phyloP scores from a whole-genome alignment of 2,329 filamentous ascomycete species.

The Sclerotiophoma versabilis region DNA sequence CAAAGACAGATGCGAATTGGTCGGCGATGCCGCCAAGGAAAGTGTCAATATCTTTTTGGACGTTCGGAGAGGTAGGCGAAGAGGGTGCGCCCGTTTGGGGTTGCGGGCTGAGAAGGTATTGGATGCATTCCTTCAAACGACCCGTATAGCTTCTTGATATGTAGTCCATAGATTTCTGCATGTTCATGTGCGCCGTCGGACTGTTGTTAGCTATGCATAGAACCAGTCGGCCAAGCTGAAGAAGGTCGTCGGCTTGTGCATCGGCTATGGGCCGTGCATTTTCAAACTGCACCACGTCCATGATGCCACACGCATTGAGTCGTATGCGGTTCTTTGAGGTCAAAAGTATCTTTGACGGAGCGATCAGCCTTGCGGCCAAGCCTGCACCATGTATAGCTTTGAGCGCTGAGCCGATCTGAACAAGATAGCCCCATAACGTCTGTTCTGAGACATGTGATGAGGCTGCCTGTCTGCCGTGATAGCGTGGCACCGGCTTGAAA shows the following conservation, averaged over 20 bases:
- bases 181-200: slow-evolving; percentile 65
- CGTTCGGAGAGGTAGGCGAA: slow-evolving; percentile 35
- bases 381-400: slow-evolving; percentile 83
- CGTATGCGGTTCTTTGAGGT: slow-evolving; percentile 91
- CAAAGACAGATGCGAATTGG: slow-evolving; percentile 77
- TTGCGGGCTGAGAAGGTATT: slow-evolving; percentile 77
- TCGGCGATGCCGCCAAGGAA: slow-evolving; percentile 80
- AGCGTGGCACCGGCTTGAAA: slow-evolving; percentile 57
- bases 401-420: slow-evolving; percentile 87
- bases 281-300: slow-evolving; percentile 89
- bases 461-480: slow-evolving; percentile 46
- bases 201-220: slow-evolving; percentile 80
- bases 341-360: slow-evolving; percentile 85
- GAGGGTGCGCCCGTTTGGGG: slow-evolving; percentile 36
- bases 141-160: slow-evolving; percentile 78
- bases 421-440: slow-evolving; percentile 88
- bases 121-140: slow-evolving; percentile 78
- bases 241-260: slow-evolving; percentile 85
- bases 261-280: slow-evolving; percentile 71
- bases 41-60: slow-evolving; percentile 76
- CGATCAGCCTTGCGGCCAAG: slow-evolving; percentile 84
- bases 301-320: slow-evolving; percentile 83
- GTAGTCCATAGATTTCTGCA: slow-evolving; percentile 75
- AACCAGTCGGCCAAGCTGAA: slow-evolving; percentile 83
- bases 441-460: slow-evolving; percentile 66